Base-by-base conservation (phyloP, 805 yeast genomes). In the Suhomyces sp. region DNA sequence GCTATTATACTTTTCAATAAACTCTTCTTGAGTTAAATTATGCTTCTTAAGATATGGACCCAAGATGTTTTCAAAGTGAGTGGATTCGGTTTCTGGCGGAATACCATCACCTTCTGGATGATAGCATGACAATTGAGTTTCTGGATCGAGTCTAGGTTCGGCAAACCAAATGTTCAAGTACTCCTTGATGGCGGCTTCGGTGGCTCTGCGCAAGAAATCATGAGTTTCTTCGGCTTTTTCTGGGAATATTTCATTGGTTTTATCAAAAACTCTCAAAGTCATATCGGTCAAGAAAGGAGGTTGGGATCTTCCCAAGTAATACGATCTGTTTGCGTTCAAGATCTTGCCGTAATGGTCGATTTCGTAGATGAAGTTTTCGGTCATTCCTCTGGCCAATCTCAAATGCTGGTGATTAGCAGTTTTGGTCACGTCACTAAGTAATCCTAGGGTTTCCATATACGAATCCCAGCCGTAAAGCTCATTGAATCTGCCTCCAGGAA, bases 391-490 rank as follows among this genome's bases (percentile, higher is more conserved):
- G 7, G 97, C 93, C 33, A 92, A 77, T 41, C 85, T 88, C 19
- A 84, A 69, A 48, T 83, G 78, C 41, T 79, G 81, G 42, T 68
- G 65, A 40, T 64, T 50, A 7, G 58, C 55, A 5, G 17, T 9
- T 24, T 40, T 19, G 0, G 69, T 65, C 1, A 68, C 76, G 63
- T 88, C 87, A 26, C 81, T 79, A 24, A 94, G 67, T 42, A 94
- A 76, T 1, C 98, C 99, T 23, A 91, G 69, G 0, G 94, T 82
- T 65, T 87, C 91, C 87, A 94, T 88, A 65, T 94, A 93, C 2
- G 97, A 90, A 68, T 93, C 99, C 99, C 99, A 93, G 13, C 98
- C 99, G 64, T 94, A 93, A 54, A 91, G 80, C 71, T 93, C 99
- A 72, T 94, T 94, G 71, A 93, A 93, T 57, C 99, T 77, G 22